Conservation (phyloP, 208 protist genomes). For the Acanthamoeba triangularis region DNA sequence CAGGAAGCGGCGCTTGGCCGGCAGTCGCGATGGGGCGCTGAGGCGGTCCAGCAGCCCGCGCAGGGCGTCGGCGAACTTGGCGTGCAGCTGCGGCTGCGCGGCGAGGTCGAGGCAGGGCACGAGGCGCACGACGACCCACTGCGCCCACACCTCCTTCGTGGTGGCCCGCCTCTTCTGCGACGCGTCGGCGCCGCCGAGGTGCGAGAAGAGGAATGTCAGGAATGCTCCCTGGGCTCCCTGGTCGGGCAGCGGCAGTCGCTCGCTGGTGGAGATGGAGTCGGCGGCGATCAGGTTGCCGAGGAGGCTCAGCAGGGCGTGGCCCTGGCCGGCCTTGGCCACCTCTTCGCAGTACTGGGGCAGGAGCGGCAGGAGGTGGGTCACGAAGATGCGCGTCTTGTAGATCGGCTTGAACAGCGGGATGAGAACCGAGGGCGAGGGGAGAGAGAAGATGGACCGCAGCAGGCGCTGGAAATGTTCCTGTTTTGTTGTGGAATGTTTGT, state of each 20-base stretch:
- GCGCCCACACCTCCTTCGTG: conserved; percentile 11
- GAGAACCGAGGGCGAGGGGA: not conserved
- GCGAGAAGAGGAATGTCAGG: conserved; percentile 7
- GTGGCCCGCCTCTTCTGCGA: not conserved
- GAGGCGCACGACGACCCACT: conserved; percentile 29
- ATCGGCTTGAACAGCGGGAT: conserved; percentile 32
- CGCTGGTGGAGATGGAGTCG: not conserved
- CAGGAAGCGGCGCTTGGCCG: not conserved
- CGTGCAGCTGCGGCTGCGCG: not conserved
- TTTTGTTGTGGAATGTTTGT: not conserved
- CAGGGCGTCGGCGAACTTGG: not conserved
- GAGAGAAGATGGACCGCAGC: conserved; percentile 27
- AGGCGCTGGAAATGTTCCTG: conserved; percentile 46
- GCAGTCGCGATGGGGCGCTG: not conserved
- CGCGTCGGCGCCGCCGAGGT: not conserved
- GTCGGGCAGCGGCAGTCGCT: conserved; percentile 23
- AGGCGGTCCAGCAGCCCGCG: not conserved
- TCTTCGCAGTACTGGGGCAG: conserved; percentile 74
- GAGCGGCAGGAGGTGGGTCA: conserved; percentile 43
- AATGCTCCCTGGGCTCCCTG: not conserved
- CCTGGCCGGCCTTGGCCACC: not conserved
- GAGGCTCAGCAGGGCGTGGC: conserved; percentile 21
- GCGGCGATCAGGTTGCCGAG: not conserved
- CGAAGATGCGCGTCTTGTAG: conserved; percentile 44
- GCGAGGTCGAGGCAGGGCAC: conserved; percentile 30